These are phyloP conservation scores for Phaeomoniella chlamydospora DNA, from an alignment of 2,329 filamentous ascomycete species.

Conservation along the genomic window DNA sequence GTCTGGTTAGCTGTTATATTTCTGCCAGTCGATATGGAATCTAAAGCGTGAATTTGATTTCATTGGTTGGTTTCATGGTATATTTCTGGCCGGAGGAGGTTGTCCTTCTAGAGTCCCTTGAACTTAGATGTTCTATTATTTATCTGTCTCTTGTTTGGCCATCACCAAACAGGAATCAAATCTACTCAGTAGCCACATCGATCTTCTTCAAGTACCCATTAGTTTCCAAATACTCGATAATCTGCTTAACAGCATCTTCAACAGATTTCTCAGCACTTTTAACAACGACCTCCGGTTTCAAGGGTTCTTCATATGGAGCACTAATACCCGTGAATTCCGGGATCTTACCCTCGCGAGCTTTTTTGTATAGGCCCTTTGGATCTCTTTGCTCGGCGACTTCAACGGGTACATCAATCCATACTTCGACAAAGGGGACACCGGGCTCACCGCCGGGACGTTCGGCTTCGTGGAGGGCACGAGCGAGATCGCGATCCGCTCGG, in stretches of 20 bases:
- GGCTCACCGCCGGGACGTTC: conserved; percentile 41
- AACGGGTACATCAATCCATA: conserved; percentile 81
- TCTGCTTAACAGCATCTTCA: conserved; percentile 76
- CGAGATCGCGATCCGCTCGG: conserved; percentile 68
- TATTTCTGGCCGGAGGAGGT: no score
- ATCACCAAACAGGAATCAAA: background rate
- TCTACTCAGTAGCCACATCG: conserved; percentile 5
- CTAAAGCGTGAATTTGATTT: no score
- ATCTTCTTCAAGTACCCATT: conserved; percentile 45
- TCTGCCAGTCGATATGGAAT: no score
- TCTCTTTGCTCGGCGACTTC: conserved; percentile 89
- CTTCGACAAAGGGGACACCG: conserved; percentile 78
- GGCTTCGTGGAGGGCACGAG: conserved; percentile 63
- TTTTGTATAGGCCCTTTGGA: conserved; percentile 96
- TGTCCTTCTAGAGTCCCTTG: no score
- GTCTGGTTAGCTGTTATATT: no score
- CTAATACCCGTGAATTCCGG: conserved; percentile 95
- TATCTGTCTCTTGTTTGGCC: no score
- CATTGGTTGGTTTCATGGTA: no score
- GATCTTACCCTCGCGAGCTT: conserved; percentile 83
- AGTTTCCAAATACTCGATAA: conserved; percentile 61
- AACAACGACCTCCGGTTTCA: conserved; percentile 75
- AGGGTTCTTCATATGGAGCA: conserved; percentile 84
- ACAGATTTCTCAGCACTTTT: conserved; percentile 68
- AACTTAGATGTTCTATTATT: no score